Conservation (phyloP, 306 rosid species). For the Urtica urens region DNA sequence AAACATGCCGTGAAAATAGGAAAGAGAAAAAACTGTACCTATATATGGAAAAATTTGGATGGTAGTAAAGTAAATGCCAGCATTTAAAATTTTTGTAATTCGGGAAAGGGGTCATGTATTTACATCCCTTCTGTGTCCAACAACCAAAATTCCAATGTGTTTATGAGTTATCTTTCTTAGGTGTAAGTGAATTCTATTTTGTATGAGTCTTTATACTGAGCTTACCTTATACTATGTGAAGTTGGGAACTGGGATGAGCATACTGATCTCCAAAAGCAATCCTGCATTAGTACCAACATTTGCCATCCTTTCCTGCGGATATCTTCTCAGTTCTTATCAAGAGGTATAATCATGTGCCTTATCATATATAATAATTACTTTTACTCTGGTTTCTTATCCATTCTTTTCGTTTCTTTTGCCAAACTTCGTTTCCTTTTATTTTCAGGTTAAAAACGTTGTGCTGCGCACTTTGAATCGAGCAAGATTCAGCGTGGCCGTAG, state of each 20-base stretch:
- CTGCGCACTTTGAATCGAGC: constrained; percentile 85
- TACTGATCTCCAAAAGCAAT: constrained; percentile 63
- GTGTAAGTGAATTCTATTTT: too few species aligned
- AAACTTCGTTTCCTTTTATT: constrained; percentile 13
- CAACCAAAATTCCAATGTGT: too few species aligned
- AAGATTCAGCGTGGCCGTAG: constrained; percentile 84
- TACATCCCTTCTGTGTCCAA: too few species aligned
- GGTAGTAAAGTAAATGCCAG: too few species aligned
- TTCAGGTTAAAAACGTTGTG: constrained; percentile 86
- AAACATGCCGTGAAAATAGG: too few species aligned
- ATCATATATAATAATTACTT: not conserved
- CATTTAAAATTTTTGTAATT: too few species aligned
- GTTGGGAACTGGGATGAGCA: constrained; percentile 97
- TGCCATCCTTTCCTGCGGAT: constrained; percentile 89
- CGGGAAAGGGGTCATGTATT: too few species aligned
- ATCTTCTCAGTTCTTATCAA: constrained; percentile 72
- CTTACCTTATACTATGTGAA: constrained; percentile 32
- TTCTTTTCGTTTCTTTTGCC: constrained; percentile 17
- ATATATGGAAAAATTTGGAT: too few species aligned
- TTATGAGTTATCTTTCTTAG: too few species aligned
- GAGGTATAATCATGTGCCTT: constrained; percentile 53
- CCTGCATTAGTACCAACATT: constrained; percentile 78
- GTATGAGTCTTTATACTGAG: too few species aligned
- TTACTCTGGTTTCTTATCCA: constrained; percentile 11
- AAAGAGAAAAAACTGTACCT: too few species aligned